phyloP scores from a whole-genome alignment of 2,329 filamentous ascomycete species.

The Dichotomopilus funicola region DNA sequence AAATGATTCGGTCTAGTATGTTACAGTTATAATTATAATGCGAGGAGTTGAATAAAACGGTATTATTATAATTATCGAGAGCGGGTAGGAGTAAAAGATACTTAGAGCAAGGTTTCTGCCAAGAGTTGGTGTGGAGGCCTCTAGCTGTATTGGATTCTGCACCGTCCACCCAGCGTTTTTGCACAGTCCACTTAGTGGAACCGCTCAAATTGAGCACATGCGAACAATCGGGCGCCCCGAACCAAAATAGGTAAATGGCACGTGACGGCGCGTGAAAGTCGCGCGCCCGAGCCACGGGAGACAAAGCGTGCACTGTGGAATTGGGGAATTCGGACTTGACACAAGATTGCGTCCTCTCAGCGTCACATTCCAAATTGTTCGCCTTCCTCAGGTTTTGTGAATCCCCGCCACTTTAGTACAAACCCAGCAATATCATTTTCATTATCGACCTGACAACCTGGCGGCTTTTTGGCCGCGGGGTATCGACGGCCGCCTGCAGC shows the following conservation, averaged over 20 bases:
- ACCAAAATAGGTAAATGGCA: background rate
- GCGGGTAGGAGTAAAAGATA: no score
- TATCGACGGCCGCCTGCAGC: background rate
- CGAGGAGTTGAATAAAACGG: no score
- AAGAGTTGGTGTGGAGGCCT: no score
- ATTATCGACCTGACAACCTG: background rate
- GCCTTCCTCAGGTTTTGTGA: no score
- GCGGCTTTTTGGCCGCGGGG: conserved; percentile 4
- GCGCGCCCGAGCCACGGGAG: conserved; percentile 2
- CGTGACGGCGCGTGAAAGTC: conserved; percentile 13
- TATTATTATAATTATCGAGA: no score
- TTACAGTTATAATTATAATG: no score
- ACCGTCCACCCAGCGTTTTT: no score
- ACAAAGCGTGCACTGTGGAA: background rate
- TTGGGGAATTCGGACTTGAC: background rate
- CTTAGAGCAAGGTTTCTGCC: no score
- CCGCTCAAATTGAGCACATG: no score
- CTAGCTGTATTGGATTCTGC: no score
- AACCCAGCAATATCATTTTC: background rate
- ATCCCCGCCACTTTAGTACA: background rate
- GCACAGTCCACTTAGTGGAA: no score
- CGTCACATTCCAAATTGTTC: background rate
- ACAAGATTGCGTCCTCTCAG: background rate
- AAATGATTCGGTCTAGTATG: no score
- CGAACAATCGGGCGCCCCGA: background rate